A percentile compares a stretch with the other conserved stretches of the same genome.
phyloP scores from a whole-genome alignment of 2,329 filamentous ascomycete genomes.

The Aureobasidium sp. region DNA sequence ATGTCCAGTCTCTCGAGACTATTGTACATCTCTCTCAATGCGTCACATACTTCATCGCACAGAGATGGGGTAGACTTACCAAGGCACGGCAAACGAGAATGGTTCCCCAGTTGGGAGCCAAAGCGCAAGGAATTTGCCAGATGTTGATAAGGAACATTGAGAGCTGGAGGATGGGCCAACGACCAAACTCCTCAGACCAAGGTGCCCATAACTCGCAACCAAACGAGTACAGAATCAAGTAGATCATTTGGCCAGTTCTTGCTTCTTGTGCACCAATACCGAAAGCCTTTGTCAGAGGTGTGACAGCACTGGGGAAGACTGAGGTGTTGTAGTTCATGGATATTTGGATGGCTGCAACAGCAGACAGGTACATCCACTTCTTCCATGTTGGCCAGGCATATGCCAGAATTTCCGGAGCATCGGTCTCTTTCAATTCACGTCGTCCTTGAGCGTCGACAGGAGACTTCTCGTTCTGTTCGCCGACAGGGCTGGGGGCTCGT shows the following conservation, averaged over 20 bases:
- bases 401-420: slow-evolving; percentile 43
- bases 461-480: slow-evolving; percentile 20
- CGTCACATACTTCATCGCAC: not conserved
- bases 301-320: slow-evolving; percentile 52
- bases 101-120: slow-evolving; percentile 46
- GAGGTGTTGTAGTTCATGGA: slow-evolving; percentile 60
- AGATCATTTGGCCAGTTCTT: slow-evolving; percentile 79
- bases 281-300: slow-evolving; percentile 65
- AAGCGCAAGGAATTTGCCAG: slow-evolving; percentile 69
- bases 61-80: slow-evolving; percentile 39
- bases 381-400: slow-evolving; percentile 48
- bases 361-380: slow-evolving; percentile 53
- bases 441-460: slow-evolving; percentile 23
- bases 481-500: slow-evolving; percentile 13
- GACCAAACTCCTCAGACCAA: slow-evolving; percentile 86
- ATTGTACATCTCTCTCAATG: not conserved
- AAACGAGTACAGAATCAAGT: slow-evolving; percentile 83
- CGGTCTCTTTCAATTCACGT: slow-evolving; percentile 26
- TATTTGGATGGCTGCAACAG: slow-evolving; percentile 55
- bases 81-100: slow-evolving; percentile 49
- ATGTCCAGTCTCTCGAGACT: not conserved
- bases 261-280: slow-evolving; percentile 73
- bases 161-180: slow-evolving; percentile 78
- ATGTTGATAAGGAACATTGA: slow-evolving; percentile 81
- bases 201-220: slow-evolving; percentile 92